Conservation (phyloP, 306 rosid species). For the Lathyrus tuberosus region DNA sequence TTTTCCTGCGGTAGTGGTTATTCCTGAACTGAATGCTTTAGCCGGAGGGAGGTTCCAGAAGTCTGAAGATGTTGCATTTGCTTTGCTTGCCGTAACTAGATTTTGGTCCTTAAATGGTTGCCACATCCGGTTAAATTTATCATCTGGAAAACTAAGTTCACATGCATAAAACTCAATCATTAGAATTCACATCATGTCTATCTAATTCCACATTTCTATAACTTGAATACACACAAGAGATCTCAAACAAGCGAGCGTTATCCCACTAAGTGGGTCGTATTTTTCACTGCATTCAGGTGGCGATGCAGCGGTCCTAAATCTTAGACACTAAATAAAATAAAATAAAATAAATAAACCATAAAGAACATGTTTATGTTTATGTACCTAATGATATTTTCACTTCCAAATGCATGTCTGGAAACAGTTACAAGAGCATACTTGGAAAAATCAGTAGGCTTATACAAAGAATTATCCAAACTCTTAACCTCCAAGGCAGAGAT, state of each 20-base stretch:
- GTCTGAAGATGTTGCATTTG: conserved; percentile 52
- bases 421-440: conserved; percentile 69
- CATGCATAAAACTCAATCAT: conserved; percentile 44
- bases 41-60: conserved; percentile 87
- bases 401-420: conserved; percentile 63
- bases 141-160: conserved; percentile 82
- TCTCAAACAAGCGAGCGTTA: too few relatives aligned
- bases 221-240: neutral
- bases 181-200: conserved; percentile 34
- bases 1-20: conserved; percentile 69
- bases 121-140: conserved; percentile 81
- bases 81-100: conserved; percentile 48
- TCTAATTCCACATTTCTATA: neutral
- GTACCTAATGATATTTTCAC: conserved; percentile 58
- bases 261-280: too few relatives aligned
- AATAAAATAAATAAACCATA: neutral
- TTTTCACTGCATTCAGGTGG: too few relatives aligned
- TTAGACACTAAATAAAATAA: neutral
- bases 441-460: conserved; percentile 70
- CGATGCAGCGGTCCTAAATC: too few relatives aligned
- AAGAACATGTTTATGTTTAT: neutral
- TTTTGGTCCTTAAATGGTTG: conserved; percentile 66
- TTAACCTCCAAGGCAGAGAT: conserved; percentile 83
- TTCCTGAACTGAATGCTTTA: conserved; percentile 45
- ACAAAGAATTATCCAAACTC: conserved; percentile 59